Evolutionary conservation across 352 stramenopile genomes (phyloP), one percentile per base, ranked within the genome.

Genomic region (Phytopythium aichiense): DNA sequence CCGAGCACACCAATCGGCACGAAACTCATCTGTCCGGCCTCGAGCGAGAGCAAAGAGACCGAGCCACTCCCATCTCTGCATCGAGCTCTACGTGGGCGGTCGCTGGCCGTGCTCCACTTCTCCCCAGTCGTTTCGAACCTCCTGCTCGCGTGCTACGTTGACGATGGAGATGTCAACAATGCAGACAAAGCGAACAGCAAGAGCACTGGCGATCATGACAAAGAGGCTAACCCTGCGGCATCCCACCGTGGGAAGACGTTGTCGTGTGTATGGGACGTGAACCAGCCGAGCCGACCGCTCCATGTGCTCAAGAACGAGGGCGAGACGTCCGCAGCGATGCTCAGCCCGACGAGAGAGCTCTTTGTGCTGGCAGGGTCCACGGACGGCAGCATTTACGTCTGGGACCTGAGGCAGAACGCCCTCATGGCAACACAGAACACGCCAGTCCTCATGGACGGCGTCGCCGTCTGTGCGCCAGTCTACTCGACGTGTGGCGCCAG

Each of bases 181-280:
- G 33, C 22, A 9, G 31, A n/a, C 31, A 48, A 48, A 31, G 28
- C 37, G 52, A 33, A 58, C 20, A 58, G 52, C 52, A 58, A 58
- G 11, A 4, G 7, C 33, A 43, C 37, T 7, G 20, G 45, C 20
- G 18, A 7, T 18, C 30, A 43, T 4, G 51, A 30, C 11, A 56
- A 48, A 35, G 20, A 20, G n/a, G 33, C 30, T 2, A 48, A 58
- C 35, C 33, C 30, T 20, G 8, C 2, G 2, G n/a, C 33, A 7
- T 12, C 52, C 20, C 72, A 67, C 30, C 63, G 30, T 20, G 69
- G 76, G 52, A 87, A 88, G 53, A 81, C 74, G 0, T 69, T 91
- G 20, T 71, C 74, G 2, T 88, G 80, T 53, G 64, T 90, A 5
- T 92, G 82, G 82, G 79, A 92, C 37, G 57, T 90, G 22, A 88